Evolutionary conservation across 1,139 yeast genomes (phyloP).

Genomic region (Yamadazyma jaroonii): DNA sequence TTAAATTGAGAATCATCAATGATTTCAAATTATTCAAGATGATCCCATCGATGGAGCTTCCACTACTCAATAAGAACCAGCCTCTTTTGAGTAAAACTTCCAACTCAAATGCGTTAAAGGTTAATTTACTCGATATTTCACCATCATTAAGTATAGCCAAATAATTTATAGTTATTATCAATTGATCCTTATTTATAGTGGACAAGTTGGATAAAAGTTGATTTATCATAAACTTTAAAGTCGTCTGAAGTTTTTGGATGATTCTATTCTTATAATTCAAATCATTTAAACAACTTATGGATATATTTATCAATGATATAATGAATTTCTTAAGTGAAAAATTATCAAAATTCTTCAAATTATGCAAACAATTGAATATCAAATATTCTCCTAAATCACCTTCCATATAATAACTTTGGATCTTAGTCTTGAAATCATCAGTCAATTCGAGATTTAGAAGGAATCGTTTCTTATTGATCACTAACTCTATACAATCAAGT

Average conservation of each 20-base stretch:
- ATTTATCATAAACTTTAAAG: neutral
- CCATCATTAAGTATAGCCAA: constrained; percentile 37
- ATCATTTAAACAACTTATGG: constrained; percentile 28
- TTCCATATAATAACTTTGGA: constrained; percentile 3
- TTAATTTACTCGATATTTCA: constrained; percentile 32
- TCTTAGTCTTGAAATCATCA: constrained; percentile 1
- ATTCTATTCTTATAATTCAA: constrained; percentile 18
- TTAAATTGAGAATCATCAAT: constrained; percentile 27
- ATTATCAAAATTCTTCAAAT: constrained; percentile 4
- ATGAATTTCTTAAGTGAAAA: constrained; percentile 28
- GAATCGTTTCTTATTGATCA: constrained; percentile 27
- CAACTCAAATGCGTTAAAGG: constrained; percentile 24
- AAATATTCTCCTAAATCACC: constrained; percentile 5
- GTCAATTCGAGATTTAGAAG: constrained; percentile 19
- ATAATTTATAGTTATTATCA: constrained; percentile 25
- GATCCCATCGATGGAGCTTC: constrained; percentile 1
- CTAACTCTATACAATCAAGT: constrained; percentile 26
- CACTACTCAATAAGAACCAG: constrained; percentile 28
- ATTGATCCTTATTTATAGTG: neutral
- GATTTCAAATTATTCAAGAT: constrained; percentile 20
- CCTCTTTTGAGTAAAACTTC: constrained; percentile 33
- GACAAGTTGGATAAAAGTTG: neutral
- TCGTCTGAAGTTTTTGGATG: neutral
- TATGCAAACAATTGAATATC: constrained; percentile 5
- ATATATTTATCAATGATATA: constrained; percentile 29